Conservation (phyloP, 345 rosid species). For the Camelina hispida region DNA sequence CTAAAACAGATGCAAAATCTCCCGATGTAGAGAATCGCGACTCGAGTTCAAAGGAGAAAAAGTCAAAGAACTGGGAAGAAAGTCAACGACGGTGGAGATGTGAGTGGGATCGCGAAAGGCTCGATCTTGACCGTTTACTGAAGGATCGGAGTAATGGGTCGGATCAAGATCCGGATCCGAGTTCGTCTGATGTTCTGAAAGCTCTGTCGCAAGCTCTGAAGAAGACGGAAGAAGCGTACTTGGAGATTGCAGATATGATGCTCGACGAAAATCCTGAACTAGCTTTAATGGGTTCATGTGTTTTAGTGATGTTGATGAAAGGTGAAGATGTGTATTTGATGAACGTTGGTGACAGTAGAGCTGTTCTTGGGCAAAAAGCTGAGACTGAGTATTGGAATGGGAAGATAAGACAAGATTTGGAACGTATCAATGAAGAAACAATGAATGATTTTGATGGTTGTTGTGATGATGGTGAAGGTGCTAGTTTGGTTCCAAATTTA, state of each 20-base stretch:
- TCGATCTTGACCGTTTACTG: slow-evolving; percentile 68
- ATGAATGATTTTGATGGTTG: slow-evolving; percentile 75
- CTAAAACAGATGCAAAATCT: slow-evolving; percentile 44
- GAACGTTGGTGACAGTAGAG: slow-evolving; percentile 98
- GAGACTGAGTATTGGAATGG: slow-evolving; percentile 77
- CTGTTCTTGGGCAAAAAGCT: slow-evolving; percentile 76
- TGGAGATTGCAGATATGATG: slow-evolving; percentile 88
- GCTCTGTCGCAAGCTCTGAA: slow-evolving; percentile 80
- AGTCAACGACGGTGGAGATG: slow-evolving; percentile 77
- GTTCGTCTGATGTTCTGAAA: slow-evolving; percentile 71
- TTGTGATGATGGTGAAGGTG: slow-evolving; percentile 45
- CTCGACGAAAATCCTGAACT: slow-evolving; percentile 86
- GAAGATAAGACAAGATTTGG: slow-evolving; percentile 75
- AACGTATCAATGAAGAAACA: slow-evolving; percentile 90
- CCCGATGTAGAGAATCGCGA: slow-evolving; percentile 20
- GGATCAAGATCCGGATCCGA: slow-evolving; percentile 46
- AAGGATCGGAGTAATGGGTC: slow-evolving; percentile 53
- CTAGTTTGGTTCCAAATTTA: slow-evolving; percentile 47
- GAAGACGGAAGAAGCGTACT: slow-evolving; percentile 88
- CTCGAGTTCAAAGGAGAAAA: slow-evolving; percentile 44
- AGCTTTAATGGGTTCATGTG: slow-evolving; percentile 97
- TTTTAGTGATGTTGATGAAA: slow-evolving; percentile 90
- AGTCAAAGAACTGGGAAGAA: slow-evolving; percentile 63
- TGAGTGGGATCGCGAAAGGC: slow-evolving; percentile 72
- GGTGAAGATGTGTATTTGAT: slow-evolving; percentile 93